Percentiles rank a stretch among this genome's conserved stretches.
Conservation (phyloP, 306 rosid genomes). For the cucumber (Cucumis sativus) region DNA sequence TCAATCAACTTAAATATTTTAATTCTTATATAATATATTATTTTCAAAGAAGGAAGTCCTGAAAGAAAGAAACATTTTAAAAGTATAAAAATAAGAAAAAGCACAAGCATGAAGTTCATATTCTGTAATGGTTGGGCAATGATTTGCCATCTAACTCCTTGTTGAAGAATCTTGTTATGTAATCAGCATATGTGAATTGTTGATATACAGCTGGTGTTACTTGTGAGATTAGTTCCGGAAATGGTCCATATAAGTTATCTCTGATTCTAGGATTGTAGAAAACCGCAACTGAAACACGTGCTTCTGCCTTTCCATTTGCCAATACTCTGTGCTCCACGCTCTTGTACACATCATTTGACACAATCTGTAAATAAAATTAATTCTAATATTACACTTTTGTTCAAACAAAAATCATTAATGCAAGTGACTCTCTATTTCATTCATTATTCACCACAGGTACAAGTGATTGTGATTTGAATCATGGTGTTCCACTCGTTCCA, state of each 20-base stretch:
- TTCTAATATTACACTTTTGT: too few relatives aligned
- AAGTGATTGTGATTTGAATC: too few relatives aligned
- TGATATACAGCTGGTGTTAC: conserved; percentile 39
- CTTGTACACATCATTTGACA: conserved; percentile 50
- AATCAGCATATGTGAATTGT: conserved; percentile 33
- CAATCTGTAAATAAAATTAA: conserved; percentile 20
- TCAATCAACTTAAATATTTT: too few relatives aligned
- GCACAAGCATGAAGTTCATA: neutral
- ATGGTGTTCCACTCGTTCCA: too few relatives aligned
- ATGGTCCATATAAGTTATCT: conserved; percentile 48
- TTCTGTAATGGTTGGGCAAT: conserved; percentile 36
- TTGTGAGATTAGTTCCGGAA: conserved; percentile 49
- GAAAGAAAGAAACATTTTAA: too few relatives aligned
- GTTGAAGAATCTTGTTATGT: conserved; percentile 37
- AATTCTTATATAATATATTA: too few relatives aligned
- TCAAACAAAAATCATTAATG: too few relatives aligned
- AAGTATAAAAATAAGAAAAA: too few relatives aligned
- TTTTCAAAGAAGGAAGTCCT: too few relatives aligned
- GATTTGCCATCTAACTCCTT: conserved; percentile 58
- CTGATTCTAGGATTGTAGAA: conserved; percentile 43
- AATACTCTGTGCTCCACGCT: conserved; percentile 69
- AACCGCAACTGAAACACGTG: conserved; percentile 39
- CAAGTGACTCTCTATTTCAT: too few relatives aligned
- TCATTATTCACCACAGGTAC: too few relatives aligned
- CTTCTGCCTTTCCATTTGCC: conserved; percentile 35